Evolutionary conservation across 441 rosid genomes (phyloP).

Genomic region (Isatis lusitanica): DNA sequence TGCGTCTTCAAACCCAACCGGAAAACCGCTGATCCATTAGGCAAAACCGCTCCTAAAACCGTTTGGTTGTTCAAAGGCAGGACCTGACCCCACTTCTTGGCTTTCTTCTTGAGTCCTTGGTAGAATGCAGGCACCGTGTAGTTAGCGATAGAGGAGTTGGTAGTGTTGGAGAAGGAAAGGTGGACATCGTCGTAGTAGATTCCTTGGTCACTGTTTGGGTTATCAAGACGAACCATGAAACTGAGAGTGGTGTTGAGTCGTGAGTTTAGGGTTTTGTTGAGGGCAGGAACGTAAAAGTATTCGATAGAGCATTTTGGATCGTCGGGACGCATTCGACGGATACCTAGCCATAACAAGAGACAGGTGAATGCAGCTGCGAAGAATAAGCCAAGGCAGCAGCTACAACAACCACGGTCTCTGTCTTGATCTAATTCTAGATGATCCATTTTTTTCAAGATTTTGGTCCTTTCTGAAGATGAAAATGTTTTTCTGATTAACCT

Average conservation of each 20-base stretch:
- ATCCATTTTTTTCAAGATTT: neutral
- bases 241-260: conserved; percentile 38
- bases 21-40: conserved; percentile 42
- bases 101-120: conserved; percentile 71
- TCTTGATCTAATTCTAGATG: neutral
- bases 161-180: conserved; percentile 42
- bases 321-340: neutral
- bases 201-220: conserved; percentile 69
- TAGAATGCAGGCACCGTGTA: conserved; percentile 42
- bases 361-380: neutral
- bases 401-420: neutral
- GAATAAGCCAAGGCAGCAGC: neutral
- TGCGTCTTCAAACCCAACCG: conserved; percentile 60
- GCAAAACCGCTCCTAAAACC: conserved; percentile 34
- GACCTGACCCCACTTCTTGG: conserved; percentile 36
- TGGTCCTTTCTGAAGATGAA: neutral
- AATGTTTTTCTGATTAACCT: neutral
- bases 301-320: conserved; percentile 36
- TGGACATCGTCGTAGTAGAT: conserved; percentile 55
- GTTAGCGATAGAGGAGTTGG: conserved; percentile 10
- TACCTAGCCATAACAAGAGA: neutral
- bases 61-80: conserved; percentile 29
- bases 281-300: conserved; percentile 51
- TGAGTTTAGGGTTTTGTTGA: conserved; percentile 42
- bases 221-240: conserved; percentile 49